phyloP scores from a whole-genome alignment of 2,329 filamentous ascomycete species.

The Bipolaris sorokiniana region DNA sequence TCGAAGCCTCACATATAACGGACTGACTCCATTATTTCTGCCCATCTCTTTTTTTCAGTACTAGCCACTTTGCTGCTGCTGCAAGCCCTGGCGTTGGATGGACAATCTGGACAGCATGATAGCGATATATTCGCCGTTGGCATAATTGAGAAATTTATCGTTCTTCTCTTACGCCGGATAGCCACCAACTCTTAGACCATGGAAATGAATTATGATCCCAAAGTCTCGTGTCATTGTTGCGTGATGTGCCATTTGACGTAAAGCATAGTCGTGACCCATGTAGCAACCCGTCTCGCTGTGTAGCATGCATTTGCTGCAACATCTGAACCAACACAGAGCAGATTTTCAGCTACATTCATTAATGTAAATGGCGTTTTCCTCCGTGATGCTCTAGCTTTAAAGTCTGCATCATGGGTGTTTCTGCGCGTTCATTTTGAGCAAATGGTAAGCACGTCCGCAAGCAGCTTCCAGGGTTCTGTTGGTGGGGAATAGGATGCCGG shows the following conservation, averaged over 20 bases:
- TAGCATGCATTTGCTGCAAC: neutral
- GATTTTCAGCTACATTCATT: neutral
- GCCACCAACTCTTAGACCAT: slow-evolving; percentile 23
- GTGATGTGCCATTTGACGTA: neutral
- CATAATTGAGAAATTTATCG: slow-evolving; percentile 18
- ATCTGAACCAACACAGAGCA: neutral
- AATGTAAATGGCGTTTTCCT: neutral
- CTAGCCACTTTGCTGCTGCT: slow-evolving; percentile 18
- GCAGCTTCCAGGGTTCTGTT: neutral
- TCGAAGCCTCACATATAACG: neutral
- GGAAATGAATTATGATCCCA: slow-evolving; percentile 26
- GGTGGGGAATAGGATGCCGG: neutral
- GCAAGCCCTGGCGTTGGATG: slow-evolving; percentile 29
- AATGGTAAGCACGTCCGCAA: neutral
- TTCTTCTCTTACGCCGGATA: slow-evolving; percentile 1
- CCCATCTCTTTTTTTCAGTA: slow-evolving; percentile 16
- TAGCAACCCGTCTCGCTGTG: neutral
- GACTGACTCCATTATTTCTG: slow-evolving; percentile 6
- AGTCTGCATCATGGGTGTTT: neutral
- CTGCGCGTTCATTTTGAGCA: neutral
- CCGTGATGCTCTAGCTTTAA: neutral
- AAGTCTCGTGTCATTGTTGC: neutral
- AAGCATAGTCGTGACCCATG: neutral
- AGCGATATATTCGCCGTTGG: slow-evolving; percentile 22
- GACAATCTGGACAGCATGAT: slow-evolving; percentile 25